phyloP scores from a whole-genome alignment of 1,284 basidiomycete species.

The Pseudozyma sp. region DNA sequence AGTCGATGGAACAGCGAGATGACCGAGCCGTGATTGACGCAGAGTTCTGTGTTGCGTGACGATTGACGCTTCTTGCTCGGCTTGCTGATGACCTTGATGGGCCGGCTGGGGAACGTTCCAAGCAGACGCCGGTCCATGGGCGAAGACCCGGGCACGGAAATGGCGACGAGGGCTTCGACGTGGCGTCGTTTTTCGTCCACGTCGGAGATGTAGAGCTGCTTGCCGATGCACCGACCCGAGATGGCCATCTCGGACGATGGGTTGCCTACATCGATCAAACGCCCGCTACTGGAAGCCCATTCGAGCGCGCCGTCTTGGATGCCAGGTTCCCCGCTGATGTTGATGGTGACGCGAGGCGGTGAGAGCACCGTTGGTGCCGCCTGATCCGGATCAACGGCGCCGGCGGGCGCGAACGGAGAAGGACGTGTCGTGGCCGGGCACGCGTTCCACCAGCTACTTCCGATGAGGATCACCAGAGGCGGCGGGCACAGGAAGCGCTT shows the following conservation, averaged over 20 bases:
- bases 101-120: slow-evolving; percentile 86
- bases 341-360: slow-evolving; percentile 87
- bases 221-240: slow-evolving; percentile 83
- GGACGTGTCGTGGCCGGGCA: slow-evolving; percentile 64
- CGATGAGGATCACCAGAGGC: slow-evolving; percentile 92
- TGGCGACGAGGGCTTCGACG: slow-evolving; percentile 70
- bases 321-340: slow-evolving; percentile 87
- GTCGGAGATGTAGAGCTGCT: slow-evolving; percentile 89
- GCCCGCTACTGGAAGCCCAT: slow-evolving; percentile 84
- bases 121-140: slow-evolving; percentile 76
- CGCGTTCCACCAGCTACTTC: slow-evolving; percentile 87
- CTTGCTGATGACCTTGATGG: slow-evolving; percentile 89
- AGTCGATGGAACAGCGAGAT: slow-evolving; percentile 94
- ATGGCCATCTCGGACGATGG: slow-evolving; percentile 60
- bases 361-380: slow-evolving; percentile 73
- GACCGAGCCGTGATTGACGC: slow-evolving; percentile 93
- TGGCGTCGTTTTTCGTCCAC: slow-evolving; percentile 71
- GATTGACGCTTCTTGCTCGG: slow-evolving; percentile 85
- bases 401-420: slow-evolving; percentile 59
- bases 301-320: slow-evolving; percentile 84
- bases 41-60: slow-evolving; percentile 85
- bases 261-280: slow-evolving; percentile 82
- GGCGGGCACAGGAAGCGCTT: slow-evolving; percentile 97
- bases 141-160: slow-evolving; percentile 77
- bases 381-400: slow-evolving; percentile 21